Evolutionary conservation across 208 protist species (phyloP), one percentile per base, ranked within the genome.

Genomic region (Leishmania braziliensis): DNA sequence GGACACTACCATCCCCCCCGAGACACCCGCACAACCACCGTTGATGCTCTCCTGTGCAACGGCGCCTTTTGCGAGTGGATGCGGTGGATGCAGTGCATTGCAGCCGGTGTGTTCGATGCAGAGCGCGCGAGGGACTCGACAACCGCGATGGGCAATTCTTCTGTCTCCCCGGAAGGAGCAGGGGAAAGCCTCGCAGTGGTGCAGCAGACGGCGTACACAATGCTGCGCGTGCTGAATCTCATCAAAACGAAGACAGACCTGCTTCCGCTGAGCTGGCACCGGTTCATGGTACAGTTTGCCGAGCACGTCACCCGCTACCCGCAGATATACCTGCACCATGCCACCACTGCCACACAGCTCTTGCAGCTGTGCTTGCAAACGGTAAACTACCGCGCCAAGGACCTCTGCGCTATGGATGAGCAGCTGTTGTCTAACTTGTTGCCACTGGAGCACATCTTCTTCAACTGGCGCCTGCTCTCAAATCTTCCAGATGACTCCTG

Each of bases 1-100:
- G 89, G 89, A 16, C 65, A 85, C 75, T 86, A 86, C 68, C 85
- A 75, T 33, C 82, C 83, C 14, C 85, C 85, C 9, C 82, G 73
- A 23, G 79, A 80, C 69, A 80, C 80, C 1, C 83, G 76, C 68
- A 83, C 83, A 12, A 81, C 83, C 65, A 84, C 68, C 56, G 77
- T 84, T 16, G 77, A 85, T 77, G 82, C 89, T 50, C 80, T 94
- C 23, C 76, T 95, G 53, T 83, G 84, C 33, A 89, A 90, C 68
- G 90, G 90, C n/a, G 92, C 87, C 29, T 76, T 88, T 53, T 71
- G 75, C 36, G 82, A 94, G 84, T 93, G 88, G 92, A 62, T 87
- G 69, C 80, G 77, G 29, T 95, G 92, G 92, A 85, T 93, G 82
- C 43, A 65, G 29, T 86, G 82, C 77, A 76, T 86, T 39, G 78